Base-by-base conservation (phyloP, 2,329 filamentous ascomycete genomes). In the Bipolaris sorokiniana region DNA sequence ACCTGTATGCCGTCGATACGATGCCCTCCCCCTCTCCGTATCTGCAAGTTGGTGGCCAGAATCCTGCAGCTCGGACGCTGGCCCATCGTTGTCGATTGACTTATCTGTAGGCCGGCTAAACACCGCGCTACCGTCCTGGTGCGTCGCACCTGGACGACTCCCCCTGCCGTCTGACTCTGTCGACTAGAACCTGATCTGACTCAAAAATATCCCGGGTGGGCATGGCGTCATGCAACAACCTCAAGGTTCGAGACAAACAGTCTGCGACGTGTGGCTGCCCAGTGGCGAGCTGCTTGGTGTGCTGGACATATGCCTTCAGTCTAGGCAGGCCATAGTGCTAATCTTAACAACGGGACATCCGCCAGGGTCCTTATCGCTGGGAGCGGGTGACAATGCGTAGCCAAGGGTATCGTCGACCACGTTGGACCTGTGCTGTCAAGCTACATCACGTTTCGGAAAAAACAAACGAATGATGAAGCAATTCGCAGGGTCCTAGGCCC, bases 221-320 rank as follows among this genome's bases (percentile, higher is more conserved):
- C 26, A 54, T 54, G 20, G 45, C 44, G 40, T 49, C 40, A 54
- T 54, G 55, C 46, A 50, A 18, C 49, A 54, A 42, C 28, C 37
- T 42, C 37, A 26, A 52, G 33, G 42, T 28, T 56, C 20, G 48
- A 51, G 41, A 38, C 31, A 48, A 23, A 46, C 38, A 40, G 31
- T 22, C 41, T 58, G 55, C 42, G 51, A 58, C 55, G 33, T 58
- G 55, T 58, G 51, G 51, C 55, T 58, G 41, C 38, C 33, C 40
- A 13, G 51, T 54, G 51, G 55, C 51, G 51, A 58, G 44, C 54
- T 57, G 54, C 50, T 42, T 16, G 23, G n/a, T 57, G 45, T 49
- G 55, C 42, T 54, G 55, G 45, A 50, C 45, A 47, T 3, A 10
- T 15, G 46, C 16, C 36, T 13, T 44, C 51, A 36, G 50, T 46